A percentile compares a stretch with the other conserved stretches of the same genome.
Conservation (phyloP, 2,329 filamentous ascomycete genomes). For the Nemania sp. region DNA sequence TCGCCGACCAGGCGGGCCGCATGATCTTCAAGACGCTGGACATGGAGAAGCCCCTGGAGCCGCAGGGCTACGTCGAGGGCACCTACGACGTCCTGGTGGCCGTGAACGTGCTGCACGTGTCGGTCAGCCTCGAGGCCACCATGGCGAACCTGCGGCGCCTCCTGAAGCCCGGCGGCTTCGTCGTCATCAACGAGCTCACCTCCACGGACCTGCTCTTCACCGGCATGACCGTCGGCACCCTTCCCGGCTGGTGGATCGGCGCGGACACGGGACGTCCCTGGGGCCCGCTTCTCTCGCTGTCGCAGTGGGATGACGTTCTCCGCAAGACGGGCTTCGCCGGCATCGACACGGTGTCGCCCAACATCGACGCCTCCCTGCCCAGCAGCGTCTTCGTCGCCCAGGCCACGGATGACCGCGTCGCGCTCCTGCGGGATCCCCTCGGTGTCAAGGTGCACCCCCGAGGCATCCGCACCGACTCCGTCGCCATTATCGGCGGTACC, state of each 20-base stretch:
- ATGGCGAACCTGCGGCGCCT: constrained; percentile 28
- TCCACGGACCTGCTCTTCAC: neutral
- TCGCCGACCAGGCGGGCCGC: neutral
- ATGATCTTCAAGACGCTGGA: constrained; percentile 16
- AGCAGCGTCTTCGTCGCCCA: neutral
- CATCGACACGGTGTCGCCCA: constrained; percentile 16
- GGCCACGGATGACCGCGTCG: neutral
- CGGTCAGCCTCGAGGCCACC: constrained; percentile 21
- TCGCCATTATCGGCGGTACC: constrained; percentile 13
- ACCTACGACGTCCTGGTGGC: constrained; percentile 33
- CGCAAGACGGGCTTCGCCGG: constrained; percentile 20
- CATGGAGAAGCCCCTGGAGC: neutral
- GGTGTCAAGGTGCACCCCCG: neutral
- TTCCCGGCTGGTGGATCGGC: constrained; percentile 47
- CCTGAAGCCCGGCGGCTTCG: constrained; percentile 27
- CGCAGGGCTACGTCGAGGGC: constrained; percentile 25
- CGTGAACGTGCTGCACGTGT: constrained; percentile 31
- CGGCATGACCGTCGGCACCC: constrained; percentile 26
- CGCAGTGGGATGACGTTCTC: constrained; percentile 36
- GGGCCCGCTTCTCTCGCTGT: constrained; percentile 23
- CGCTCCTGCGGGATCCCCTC: neutral
- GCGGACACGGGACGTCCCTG: constrained; percentile 34
- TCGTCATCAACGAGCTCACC: constrained; percentile 9
- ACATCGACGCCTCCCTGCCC: neutral
- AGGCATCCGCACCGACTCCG: constrained; percentile 3